These are phyloP conservation scores for Pseudozyma thailandica DNA, from an alignment of 1,284 basidiomycete genomes.

Conservation along the genomic window DNA sequence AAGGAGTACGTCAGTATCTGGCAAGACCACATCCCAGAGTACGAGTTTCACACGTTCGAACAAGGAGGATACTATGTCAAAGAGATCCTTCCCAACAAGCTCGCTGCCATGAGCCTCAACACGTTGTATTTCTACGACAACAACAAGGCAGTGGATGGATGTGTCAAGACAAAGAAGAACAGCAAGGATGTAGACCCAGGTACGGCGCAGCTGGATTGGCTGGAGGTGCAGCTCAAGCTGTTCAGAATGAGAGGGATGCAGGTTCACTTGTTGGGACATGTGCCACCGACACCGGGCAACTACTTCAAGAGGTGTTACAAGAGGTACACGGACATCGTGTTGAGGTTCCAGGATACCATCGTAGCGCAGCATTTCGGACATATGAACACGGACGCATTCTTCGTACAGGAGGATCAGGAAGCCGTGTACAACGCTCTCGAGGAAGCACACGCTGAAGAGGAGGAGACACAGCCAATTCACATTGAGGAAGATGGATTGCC, in stretches of 20 bases:
- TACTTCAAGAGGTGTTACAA: conserved; percentile 87
- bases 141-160: conserved; percentile 78
- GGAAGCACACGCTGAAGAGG: background rate
- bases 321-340: conserved; percentile 80
- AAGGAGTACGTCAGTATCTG: conserved; percentile 78
- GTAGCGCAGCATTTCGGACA: conserved; percentile 86
- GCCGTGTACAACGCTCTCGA: conserved; percentile 14
- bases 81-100: conserved; percentile 80
- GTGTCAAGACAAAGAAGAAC: conserved; percentile 47
- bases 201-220: conserved; percentile 76
- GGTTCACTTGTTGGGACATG: conserved; percentile 73
- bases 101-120: conserved; percentile 87
- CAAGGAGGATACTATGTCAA: conserved; percentile 81
- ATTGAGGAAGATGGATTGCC: conserved; percentile 29
- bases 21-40: conserved; percentile 83
- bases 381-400: conserved; percentile 70
- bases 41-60: conserved; percentile 74
- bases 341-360: conserved; percentile 89
- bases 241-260: conserved; percentile 82
- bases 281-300: conserved; percentile 81
- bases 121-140: conserved; percentile 92
- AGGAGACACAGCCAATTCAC: background rate
- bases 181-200: conserved; percentile 49
- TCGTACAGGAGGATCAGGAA: conserved; percentile 61
- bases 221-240: conserved; percentile 82